phyloP scores from a whole-genome alignment of 805 yeast genomes.

The Starmerella gropengiesseri region DNA sequence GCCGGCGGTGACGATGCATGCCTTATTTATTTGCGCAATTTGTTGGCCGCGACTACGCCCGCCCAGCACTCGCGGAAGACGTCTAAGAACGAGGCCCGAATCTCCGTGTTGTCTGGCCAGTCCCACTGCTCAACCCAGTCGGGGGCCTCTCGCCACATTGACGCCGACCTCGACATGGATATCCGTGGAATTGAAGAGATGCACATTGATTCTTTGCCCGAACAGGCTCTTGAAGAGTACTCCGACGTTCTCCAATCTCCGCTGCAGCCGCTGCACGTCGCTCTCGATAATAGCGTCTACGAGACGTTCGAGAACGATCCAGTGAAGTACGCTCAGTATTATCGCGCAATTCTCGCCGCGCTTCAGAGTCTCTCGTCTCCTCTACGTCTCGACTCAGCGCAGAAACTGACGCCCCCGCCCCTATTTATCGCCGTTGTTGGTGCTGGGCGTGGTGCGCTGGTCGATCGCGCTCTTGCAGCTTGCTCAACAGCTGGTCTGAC shows the following conservation, averaged over 20 bases:
- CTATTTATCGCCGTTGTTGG: slow-evolving; percentile 50
- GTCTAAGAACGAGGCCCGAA: no score
- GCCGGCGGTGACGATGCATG: slow-evolving; percentile 33
- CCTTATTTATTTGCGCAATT: slow-evolving; percentile 36
- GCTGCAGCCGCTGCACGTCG: slow-evolving; percentile 54
- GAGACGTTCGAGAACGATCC: slow-evolving; percentile 59
- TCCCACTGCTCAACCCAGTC: slow-evolving; percentile 1
- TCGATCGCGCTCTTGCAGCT: slow-evolving; percentile 42
- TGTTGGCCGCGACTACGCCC: slow-evolving; percentile 27
- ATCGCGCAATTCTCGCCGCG: slow-evolving; percentile 50
- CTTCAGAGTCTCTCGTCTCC: slow-evolving; percentile 27
- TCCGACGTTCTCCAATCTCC: slow-evolving; percentile 48
- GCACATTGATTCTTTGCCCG: background rate
- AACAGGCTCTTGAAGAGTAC: slow-evolving; percentile 9
- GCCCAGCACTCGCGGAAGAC: background rate
- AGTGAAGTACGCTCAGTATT: slow-evolving; percentile 59
- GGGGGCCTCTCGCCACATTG: slow-evolving; percentile 13
- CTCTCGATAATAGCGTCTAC: slow-evolving; percentile 52
- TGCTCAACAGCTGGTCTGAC: slow-evolving; percentile 24
- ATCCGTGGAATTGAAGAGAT: background rate
- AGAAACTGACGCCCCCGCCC: slow-evolving; percentile 6
- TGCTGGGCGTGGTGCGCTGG: slow-evolving; percentile 80
- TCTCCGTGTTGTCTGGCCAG: background rate
- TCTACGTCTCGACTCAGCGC: background rate
- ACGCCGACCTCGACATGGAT: slow-evolving; percentile 11